Evolutionary conservation across 116 monocot genomes (phyloP), one percentile per base, ranked within the genome.

Genomic region (Trichopus zeylanicus): DNA sequence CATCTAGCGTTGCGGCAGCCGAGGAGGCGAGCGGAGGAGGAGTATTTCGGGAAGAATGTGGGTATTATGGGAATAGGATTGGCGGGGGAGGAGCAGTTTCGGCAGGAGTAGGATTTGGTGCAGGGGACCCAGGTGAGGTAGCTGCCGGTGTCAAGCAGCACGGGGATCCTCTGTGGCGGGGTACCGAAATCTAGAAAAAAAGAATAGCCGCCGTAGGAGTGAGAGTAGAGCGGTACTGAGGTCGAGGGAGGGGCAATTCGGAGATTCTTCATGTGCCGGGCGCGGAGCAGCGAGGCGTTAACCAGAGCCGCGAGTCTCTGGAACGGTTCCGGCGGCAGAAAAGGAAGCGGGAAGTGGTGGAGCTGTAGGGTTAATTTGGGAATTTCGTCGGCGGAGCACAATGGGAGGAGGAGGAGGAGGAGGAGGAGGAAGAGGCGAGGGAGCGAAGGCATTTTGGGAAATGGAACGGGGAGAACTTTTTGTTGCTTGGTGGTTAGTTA

Each of bases 71-170:
- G 5, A 26, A 20, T 11, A 30, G 57, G 53, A 46, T 59, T 53
- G 5, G 23, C 19, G 15, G 63, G 64, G 26, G 67, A 67, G 57
- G 78, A 61, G 55, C 93, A 89, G 57, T 65, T 65, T 15, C 37
- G 71, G 82, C 85, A 91, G 26, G 46, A 19, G 77, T 85, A 93
- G 70, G 77, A 73, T 22, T 31, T 35, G 22, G 89, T 88, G 75
- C 88, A 93, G 56, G 93, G 85, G 18, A 74, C 16, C 93, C 86
- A 93, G 25, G 73, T 60, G 63, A 88, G 73, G 48, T 70, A 63
- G 68, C 75, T 73, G 61, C 82, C 93, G 56, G 93, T 82, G 81
- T 93, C 88, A 35, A 93, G 62, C 35, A 93, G 64, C 47, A 93
- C 60, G n/a, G 76, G 65, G 46, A 70, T 48, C 24, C 53, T 22